Conservation (phyloP, 2,329 filamentous ascomycete genomes). For the Claviceps monticola region DNA sequence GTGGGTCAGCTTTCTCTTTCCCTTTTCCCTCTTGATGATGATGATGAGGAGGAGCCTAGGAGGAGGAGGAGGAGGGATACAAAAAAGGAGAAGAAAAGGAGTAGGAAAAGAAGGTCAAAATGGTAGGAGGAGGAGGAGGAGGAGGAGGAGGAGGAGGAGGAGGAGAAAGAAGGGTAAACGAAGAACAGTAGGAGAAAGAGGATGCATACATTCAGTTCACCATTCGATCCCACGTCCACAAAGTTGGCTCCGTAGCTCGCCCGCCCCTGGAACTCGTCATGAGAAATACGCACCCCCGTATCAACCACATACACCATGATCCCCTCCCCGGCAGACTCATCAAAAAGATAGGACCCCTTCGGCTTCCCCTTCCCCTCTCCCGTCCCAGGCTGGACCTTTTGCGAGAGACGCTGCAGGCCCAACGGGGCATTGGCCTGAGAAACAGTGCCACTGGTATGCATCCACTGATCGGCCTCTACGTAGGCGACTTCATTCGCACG, state of each 20-base stretch:
- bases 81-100: neutral
- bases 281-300: conserved; percentile 44
- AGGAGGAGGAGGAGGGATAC: no score
- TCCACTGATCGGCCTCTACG: conserved; percentile 38
- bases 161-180: no score
- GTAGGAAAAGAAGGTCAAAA: conserved; percentile 5
- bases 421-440: conserved; percentile 39
- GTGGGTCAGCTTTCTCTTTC: neutral
- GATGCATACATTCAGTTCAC: conserved; percentile 22
- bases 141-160: conserved; percentile 5
- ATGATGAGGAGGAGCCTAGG: neutral
- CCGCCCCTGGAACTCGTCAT: conserved; percentile 42
- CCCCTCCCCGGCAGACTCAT: conserved; percentile 36
- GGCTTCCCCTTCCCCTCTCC: neutral
- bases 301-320: conserved; percentile 52
- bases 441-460: conserved; percentile 29
- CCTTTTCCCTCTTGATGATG: neutral
- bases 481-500: conserved; percentile 34
- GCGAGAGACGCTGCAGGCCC: conserved; percentile 40
- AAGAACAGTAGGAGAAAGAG: no score
- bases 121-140: neutral
- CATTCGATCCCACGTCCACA: conserved; percentile 18
- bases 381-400: conserved; percentile 17
- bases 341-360: conserved; percentile 28
- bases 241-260: conserved; percentile 40